Evolutionary conservation across 768 basidiomycete species (phyloP).

Genomic region (Cystofilobasidium ferigula): DNA sequence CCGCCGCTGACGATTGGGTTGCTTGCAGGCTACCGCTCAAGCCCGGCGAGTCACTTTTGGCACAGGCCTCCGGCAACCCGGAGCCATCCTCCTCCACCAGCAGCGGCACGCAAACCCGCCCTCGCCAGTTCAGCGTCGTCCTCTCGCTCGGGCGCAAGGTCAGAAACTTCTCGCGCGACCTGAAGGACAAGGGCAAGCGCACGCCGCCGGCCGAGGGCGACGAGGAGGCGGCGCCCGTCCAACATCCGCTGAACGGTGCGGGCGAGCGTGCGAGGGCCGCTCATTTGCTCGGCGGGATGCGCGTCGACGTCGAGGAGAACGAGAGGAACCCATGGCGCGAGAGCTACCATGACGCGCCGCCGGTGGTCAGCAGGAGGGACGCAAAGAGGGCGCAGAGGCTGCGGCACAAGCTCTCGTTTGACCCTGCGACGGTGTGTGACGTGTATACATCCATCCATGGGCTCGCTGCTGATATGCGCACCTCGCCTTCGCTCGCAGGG

Average conservation of each 20-base stretch:
- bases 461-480: not conserved
- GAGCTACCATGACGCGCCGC: not conserved
- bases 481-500: conserved; percentile 42
- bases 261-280: conserved; percentile 3
- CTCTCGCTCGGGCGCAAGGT: conserved; percentile 13
- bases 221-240: not conserved
- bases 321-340: conserved; percentile 10
- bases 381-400: not conserved
- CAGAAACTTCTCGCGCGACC: not conserved
- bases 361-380: not conserved
- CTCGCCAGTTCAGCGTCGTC: conserved; percentile 6
- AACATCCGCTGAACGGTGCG: conserved; percentile 2
- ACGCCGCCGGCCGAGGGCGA: not conserved
- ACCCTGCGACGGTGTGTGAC: conserved; percentile 13
- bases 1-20: not conserved
- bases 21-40: not conserved
- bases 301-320: not conserved
- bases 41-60: not conserved
- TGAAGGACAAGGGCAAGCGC: not conserved
- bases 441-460: not conserved
- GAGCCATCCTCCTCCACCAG: no score
- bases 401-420: conserved; percentile 18
- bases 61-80: not conserved
- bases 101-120: not conserved
- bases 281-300: not conserved